Percentiles rank a stretch among this genome's conserved stretches.
Conservation (phyloP, 139 green algal genomes). For the Chlamydomonas sp. region DNA sequence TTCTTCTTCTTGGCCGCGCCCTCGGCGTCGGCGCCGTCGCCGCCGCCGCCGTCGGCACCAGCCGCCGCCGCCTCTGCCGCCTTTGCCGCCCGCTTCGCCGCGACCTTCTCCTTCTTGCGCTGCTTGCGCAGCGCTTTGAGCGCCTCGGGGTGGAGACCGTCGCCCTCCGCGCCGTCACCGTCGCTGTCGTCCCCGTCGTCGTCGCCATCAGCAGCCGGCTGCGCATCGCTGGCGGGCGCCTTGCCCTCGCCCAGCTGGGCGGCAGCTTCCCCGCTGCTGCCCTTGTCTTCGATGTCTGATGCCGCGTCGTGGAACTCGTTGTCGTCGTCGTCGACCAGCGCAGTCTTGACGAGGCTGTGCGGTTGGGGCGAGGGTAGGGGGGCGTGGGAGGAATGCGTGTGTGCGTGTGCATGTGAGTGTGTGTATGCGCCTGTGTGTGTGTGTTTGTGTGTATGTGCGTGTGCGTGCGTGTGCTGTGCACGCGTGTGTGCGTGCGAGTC, state of each 20-base stretch:
- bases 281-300: not conserved
- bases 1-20: no score
- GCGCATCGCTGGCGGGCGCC: not conserved
- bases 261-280: no score
- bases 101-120: not conserved
- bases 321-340: not conserved
- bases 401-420: no score
- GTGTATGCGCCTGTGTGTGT: no score
- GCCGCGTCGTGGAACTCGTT: constrained; percentile 1
- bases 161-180: not conserved
- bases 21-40: no score
- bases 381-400: no score
- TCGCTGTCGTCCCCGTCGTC: not conserved
- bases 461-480: no score
- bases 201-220: not conserved
- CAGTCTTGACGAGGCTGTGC: not conserved
- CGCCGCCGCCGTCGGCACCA: no score
- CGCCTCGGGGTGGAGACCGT: not conserved
- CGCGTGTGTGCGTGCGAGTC: no score
- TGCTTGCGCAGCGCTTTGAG: not conserved
- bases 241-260: no score
- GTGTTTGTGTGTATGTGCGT: no score
- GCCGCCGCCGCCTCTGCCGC: not conserved
- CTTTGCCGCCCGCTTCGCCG: constrained; percentile 3
- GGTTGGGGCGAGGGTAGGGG: no score